These are phyloP conservation scores for Heliosperma pusillum DNA, from an alignment of 148 eudicot species.

Conservation along the genomic window DNA sequence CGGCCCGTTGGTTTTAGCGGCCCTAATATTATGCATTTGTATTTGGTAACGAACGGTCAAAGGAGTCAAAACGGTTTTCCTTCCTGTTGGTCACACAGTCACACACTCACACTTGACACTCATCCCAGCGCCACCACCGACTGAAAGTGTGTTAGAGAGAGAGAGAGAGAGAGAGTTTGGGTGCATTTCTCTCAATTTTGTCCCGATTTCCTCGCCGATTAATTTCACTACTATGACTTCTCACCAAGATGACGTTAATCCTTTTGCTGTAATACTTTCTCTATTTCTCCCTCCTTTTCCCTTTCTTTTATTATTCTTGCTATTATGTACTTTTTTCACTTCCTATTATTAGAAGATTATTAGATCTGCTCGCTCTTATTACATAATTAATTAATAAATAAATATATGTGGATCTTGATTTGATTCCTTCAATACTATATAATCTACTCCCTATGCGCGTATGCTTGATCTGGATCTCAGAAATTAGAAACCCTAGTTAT, in stretches of 20 bases:
- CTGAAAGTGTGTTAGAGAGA: neutral
- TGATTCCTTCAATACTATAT: neutral
- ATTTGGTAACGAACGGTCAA: neutral
- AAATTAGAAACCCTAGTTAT: slow-evolving; percentile 21
- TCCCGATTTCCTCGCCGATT: slow-evolving; percentile 12
- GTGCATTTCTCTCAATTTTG: neutral
- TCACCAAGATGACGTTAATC: slow-evolving; percentile 77
- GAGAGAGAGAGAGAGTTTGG: slow-evolving; percentile 4
- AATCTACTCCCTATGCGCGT: neutral
- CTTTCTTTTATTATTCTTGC: neutral
- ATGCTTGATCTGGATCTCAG: slow-evolving; percentile 28
- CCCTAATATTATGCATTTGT: too few relatives aligned
- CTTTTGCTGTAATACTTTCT: slow-evolving; percentile 62
- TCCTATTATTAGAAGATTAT: slow-evolving; percentile 7
- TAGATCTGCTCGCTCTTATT: slow-evolving; percentile 15
- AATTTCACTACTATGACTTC: slow-evolving; percentile 34
- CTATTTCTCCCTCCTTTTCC: slow-evolving; percentile 27
- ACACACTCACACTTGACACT: slow-evolving; percentile 14
- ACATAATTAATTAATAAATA: neutral
- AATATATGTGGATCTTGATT: slow-evolving; percentile 9
- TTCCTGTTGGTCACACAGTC: neutral
- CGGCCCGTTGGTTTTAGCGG: too few relatives aligned
- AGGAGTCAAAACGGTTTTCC: neutral
- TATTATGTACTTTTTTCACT: neutral
- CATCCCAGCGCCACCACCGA: slow-evolving; percentile 2